A percentile compares a stretch with the other conserved stretches of the same genome.
phyloP scores from a whole-genome alignment of 2,329 filamentous ascomycete species.

The Neocatenulostroma microsporum region DNA sequence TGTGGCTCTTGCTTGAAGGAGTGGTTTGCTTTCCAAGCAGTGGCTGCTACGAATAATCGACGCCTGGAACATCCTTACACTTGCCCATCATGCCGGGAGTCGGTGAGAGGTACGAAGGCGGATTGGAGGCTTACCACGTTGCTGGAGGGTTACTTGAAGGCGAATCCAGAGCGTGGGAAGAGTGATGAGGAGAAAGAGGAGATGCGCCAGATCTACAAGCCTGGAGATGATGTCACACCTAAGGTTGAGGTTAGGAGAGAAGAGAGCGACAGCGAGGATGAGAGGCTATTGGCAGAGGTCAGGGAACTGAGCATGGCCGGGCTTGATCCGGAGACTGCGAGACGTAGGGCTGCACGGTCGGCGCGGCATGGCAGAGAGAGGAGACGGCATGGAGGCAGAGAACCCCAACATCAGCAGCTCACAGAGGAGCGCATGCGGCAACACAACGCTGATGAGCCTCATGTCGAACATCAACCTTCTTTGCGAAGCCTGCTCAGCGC shows the following conservation, averaged over 20 bases:
- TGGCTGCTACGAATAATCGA: conserved; percentile 39
- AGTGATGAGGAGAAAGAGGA: conserved; percentile 66
- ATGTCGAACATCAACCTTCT: conserved; percentile 82
- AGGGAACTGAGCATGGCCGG: conserved; percentile 67
- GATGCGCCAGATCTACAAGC: conserved; percentile 66
- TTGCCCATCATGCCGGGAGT: conserved; percentile 84
- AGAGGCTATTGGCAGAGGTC: conserved; percentile 62
- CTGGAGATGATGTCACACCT: conserved; percentile 73
- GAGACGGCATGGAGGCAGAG: conserved; percentile 2
- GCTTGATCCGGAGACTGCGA: conserved; percentile 34
- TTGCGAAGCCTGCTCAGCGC: conserved; percentile 75
- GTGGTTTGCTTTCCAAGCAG: conserved; percentile 87
- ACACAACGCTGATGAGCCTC: conserved; percentile 18
- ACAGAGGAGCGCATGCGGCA: conserved; percentile 13
- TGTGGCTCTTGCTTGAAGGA: conserved; percentile 92
- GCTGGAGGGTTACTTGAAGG: conserved; percentile 76
- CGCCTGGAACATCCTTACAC: conserved; percentile 57
- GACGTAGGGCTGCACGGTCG: conserved; percentile 15
- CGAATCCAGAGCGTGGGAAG: conserved; percentile 68
- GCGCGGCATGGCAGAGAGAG: conserved; percentile 5
- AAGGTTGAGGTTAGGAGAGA: conserved; percentile 51
- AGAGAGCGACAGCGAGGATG: conserved; percentile 48
- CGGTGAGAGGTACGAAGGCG: conserved; percentile 76
- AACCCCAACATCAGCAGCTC: conserved; percentile 9
- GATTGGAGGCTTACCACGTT: conserved; percentile 87